Evolutionary conservation across 129 eudicot species (phyloP), one percentile per base, ranked within the genome.

Genomic region (Escallonia herrerae): DNA sequence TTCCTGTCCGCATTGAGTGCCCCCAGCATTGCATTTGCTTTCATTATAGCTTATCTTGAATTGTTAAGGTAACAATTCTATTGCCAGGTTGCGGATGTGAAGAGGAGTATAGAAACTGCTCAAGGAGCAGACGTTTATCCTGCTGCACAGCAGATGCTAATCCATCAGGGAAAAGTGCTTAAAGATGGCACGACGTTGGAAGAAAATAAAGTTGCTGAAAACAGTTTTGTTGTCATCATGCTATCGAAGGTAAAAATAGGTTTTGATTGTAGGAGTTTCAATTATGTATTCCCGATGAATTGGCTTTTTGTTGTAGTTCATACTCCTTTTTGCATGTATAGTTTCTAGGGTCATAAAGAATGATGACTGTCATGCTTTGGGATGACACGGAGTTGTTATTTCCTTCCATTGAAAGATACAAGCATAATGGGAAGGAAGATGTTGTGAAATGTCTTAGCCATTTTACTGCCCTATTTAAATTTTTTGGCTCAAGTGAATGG

Each of bases 141-240:
- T n/a, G 95, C 95, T 62, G 78, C 81, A 15, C 84, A 81, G 59
- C 96, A 83, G 65, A 82, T 87, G 96, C 88, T 93, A 57, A 83
- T 93, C 48, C 80, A 88, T 67, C 89, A 86, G 69, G 98, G 98
- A n/a, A 93, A 93, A 61, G 91, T 88, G 67, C 91, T 93, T 42
- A 88, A 85, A 77, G 96, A 93, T 82, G 77, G 69, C 58, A 88
- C 89, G 42, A 93, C 96, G 52, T 54, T 93, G 72, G 95, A 79
- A 63, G 98, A 86, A 67, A 87, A 91, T 61, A 83, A 85, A 69
- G 91, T 91, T 75, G 89, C 85, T 60, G 96, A 87, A 68, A 81
- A 59, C 63, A 83, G 89, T 69, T 91, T 85, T 76, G 74, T 91
- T 22, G 97, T 91, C 62, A 62, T 91, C 62, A 88, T 91, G 97